Base-by-base conservation (phyloP, 177 flowering plant genomes). In the Tripterygium wilfordii region DNA sequence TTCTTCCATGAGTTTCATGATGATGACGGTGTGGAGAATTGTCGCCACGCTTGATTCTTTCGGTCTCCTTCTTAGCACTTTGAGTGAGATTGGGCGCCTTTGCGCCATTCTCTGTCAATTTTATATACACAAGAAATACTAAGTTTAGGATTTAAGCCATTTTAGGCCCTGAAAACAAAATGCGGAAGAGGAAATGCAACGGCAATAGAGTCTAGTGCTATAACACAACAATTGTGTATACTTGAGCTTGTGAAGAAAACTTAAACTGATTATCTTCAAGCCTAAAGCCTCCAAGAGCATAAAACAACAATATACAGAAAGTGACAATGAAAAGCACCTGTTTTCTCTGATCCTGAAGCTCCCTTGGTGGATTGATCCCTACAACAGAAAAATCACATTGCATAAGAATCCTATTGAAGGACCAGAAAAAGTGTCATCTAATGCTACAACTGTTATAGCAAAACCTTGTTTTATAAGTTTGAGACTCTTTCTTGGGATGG, bases 1-100 rank as follows among this genome's bases (percentile, higher is more conserved):
- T 72, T 49, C 13, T 66, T 36, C 79, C 83, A 63, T 77, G 77
- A 24, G 76, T 71, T 56, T 78, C 77, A 22, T 53, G 60, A 29
- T 58, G 57, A 51, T 65, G 78, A 33, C 26, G 57, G 19, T 40
- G 61, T 33, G 41, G 47, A 13, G 66, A 50, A 30, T 54, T 59
- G 26, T 49, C 22, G 36, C 36, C 39, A 45, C 58, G 52, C 13
- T 25, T 32, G 4, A 46, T 25, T 18, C 46, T 56, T 43, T 60
- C 68, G n/a, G 28, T 42, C 45, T 56, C 54, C 57, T 68, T 58
- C 66, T 63, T 64, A 0, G 60, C 61, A 36, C 22, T 58, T 21
- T 51, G 59, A 20, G 50, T 26, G 32, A 55, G 9, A 30, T 51
- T 58, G 2, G 67, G 56, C 4, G 53, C 29, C 44, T 49, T 61